Evolutionary conservation across 2,329 filamentous ascomycete genomes (phyloP).

Genomic region (Scedosporium aurantiacum): DNA sequence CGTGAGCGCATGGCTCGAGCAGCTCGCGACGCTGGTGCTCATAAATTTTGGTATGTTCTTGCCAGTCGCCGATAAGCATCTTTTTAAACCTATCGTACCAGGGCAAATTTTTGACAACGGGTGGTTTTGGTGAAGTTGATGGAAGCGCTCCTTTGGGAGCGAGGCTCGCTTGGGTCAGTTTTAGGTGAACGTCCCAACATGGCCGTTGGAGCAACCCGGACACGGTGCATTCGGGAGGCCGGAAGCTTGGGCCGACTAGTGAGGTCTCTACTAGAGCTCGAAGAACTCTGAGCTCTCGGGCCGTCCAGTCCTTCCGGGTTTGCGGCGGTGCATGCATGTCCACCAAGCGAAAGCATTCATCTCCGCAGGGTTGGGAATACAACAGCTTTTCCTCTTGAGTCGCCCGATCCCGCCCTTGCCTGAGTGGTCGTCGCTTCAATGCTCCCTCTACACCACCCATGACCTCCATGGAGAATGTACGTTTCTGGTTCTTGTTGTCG

Average conservation of each 20-base stretch:
- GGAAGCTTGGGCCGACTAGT: constrained; percentile 27
- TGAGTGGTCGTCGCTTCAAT: constrained; percentile 5
- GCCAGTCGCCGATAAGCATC: constrained; percentile 41
- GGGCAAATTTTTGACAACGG: constrained; percentile 29
- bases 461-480: constrained; percentile 40
- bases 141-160: constrained; percentile 15
- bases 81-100: constrained; percentile 50
- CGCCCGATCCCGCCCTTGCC: constrained; percentile 4
- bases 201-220: constrained; percentile 37
- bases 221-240: constrained; percentile 35
- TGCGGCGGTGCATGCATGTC: not conserved
- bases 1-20: constrained; percentile 57
- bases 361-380: constrained; percentile 6
- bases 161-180: constrained; percentile 13
- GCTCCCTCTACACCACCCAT: constrained; percentile 5
- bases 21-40: constrained; percentile 45
- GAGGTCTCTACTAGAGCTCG: constrained; percentile 33
- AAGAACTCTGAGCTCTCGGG: constrained; percentile 37
- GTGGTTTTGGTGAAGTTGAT: constrained; percentile 17
- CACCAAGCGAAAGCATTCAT: constrained; percentile 6
- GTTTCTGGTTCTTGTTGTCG: constrained; percentile 39
- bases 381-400: constrained; percentile 1
- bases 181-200: constrained; percentile 38
- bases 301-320: constrained; percentile 28
- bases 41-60: constrained; percentile 42